Conservation (phyloP, 768 basidiomycete genomes). For the Mycena rebaudengoi region DNA sequence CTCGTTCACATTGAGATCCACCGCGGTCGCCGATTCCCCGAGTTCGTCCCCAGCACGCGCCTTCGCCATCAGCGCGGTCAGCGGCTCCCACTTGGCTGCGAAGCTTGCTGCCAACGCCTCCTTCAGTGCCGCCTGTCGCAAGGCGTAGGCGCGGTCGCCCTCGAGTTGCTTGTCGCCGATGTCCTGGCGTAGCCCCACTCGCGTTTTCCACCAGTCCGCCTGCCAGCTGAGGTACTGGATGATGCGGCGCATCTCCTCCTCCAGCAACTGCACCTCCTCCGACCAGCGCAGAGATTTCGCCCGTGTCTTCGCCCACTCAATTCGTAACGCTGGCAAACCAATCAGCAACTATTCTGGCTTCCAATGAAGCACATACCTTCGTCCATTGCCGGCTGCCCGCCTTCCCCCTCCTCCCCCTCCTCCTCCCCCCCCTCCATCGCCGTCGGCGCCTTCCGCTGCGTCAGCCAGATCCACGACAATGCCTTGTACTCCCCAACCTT, state of each 20-base stretch:
- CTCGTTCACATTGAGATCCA: background rate
- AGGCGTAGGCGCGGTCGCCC: background rate
- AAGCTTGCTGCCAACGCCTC: background rate
- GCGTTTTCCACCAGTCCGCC: background rate
- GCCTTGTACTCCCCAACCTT: background rate
- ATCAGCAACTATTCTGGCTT: background rate
- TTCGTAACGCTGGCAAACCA: background rate
- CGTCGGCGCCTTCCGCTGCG: background rate
- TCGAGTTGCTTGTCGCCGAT: background rate
- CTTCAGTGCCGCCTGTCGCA: background rate
- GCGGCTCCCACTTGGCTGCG: background rate
- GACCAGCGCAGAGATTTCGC: background rate
- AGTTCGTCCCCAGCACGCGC: background rate
- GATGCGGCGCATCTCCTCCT: background rate
- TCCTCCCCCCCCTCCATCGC: no score
- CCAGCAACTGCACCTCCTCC: background rate
- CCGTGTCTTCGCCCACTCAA: background rate
- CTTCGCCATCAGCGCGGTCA: background rate
- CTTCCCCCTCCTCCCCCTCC: background rate
- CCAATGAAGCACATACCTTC: no score
- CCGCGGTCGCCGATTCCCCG: no score
- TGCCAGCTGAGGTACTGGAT: background rate
- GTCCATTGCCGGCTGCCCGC: no score
- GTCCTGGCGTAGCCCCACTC: background rate
- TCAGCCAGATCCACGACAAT: background rate